A percentile compares a stretch with the other conserved stretches of the same genome.
These are phyloP conservation scores for Fraxinus anomala DNA, from an alignment of 257 asterid species.

Conservation along the genomic window DNA sequence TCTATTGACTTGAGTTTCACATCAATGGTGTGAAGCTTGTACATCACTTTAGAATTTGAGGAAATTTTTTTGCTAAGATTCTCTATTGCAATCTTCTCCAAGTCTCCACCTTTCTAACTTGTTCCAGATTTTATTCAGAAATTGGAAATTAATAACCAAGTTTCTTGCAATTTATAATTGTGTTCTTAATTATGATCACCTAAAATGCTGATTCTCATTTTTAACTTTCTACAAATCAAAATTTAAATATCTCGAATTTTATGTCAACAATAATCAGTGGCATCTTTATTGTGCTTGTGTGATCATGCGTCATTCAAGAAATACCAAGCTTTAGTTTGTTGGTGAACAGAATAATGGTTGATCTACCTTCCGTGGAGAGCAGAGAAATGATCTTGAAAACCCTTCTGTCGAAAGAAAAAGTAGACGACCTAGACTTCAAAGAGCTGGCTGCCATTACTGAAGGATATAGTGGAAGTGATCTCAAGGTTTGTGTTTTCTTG, in stretches of 20 bases:
- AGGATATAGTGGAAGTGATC: conserved; percentile 98
- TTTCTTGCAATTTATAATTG: not conserved
- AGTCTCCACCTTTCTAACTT: too few species aligned
- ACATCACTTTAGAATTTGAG: not conserved
- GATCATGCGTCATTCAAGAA: conserved; percentile 10
- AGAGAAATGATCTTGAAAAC: conserved; percentile 91
- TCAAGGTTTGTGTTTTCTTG: conserved; percentile 61
- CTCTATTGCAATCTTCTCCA: too few species aligned
- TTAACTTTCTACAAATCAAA: not conserved
- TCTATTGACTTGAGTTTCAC: conserved; percentile 8
- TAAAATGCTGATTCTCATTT: not conserved
- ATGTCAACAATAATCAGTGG: not conserved
- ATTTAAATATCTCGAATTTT: not conserved
- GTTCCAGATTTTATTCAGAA: too few species aligned
- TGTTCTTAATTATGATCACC: not conserved
- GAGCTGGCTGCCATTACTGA: conserved; percentile 87
- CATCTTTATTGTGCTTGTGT: not conserved
- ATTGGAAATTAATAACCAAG: too few species aligned
- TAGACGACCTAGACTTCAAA: conserved; percentile 72
- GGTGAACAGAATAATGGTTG: conserved; percentile 84
- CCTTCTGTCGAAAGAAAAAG: conserved; percentile 81
- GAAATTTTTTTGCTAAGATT: not conserved
- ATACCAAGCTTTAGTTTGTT: conserved; percentile 30
- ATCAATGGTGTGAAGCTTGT: not conserved
- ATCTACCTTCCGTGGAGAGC: conserved; percentile 79